Base-by-base conservation (phyloP, 148 eudicot genomes). In the Polygonum aviculare region DNA sequence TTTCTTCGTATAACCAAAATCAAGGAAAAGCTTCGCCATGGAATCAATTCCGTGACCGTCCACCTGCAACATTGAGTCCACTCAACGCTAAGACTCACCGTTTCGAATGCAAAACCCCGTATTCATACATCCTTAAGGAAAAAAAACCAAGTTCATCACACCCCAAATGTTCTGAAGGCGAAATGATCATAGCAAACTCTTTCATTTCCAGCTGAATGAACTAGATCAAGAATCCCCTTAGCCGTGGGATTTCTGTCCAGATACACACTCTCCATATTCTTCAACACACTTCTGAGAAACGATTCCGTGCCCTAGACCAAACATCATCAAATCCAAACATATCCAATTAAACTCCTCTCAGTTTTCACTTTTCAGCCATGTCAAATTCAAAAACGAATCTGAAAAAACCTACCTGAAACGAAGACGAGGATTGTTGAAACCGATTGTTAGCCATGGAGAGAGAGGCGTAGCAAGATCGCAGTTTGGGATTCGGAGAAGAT, bases 141-240 rank as follows among this genome's bases (percentile, higher is more conserved):
- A 22, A 41, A 44, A 72, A 18, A 33, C 18, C 7, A 22, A 22
- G 49, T 50, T 54, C 79, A 76, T 92, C 79, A 76, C 90, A 95
- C 98, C 96, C 97, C 98, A 80, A 92, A 95, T 26, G 99, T 90
- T 45, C 99, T 82, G 79, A 87, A 95, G 21, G 99, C 99, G 31
- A 95, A 81, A 87, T 95, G 99, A 85, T 95, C 99, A 75, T 95
- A 93, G 80, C 88, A 86, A 33, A 95, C 87, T 14, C 67, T 80
- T 63, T 91, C 88, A 77, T 80, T 80, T 75, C 88, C 88, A 74
- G 77, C 81, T 0, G 98, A 95, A 79, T 75, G 84, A 85, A 93
- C 98, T 71, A 85, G 93, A 63, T 93, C 90, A 85, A 95, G 81
- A 59, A 95, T 80, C 0, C 88, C 84, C 85, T 92, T 95, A 2